phyloP scores from a whole-genome alignment of 768 basidiomycete genomes.

The Mycena metata region DNA sequence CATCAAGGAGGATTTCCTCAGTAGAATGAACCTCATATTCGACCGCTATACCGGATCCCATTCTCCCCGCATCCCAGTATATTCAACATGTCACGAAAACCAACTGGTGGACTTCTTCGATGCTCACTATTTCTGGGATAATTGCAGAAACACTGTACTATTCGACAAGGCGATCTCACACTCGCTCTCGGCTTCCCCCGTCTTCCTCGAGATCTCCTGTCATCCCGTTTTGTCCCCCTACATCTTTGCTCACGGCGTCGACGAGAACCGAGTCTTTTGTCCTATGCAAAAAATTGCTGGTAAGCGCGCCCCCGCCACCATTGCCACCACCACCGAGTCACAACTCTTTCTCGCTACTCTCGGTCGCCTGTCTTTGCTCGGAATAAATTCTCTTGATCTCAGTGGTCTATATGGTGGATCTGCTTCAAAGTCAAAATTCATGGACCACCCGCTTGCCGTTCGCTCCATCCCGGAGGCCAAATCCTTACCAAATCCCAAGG shows the following conservation, averaged over 20 bases:
- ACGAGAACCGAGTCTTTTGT: conserved; percentile 16
- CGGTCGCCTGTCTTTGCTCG: conserved; percentile 30
- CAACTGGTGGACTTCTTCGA: conserved; percentile 17
- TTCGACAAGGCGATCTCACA: conserved; percentile 27
- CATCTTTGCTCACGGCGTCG: conserved; percentile 9
- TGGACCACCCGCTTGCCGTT: conserved; percentile 21
- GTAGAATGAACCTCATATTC: conserved; percentile 28
- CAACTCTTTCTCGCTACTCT: conserved; percentile 25
- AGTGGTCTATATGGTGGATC: conserved; percentile 31
- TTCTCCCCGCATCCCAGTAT: conserved; percentile 23
- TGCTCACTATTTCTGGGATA: conserved; percentile 27
- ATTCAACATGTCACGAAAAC: conserved; percentile 19
- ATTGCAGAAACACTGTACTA: conserved; percentile 25
- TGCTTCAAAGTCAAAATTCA: conserved; percentile 18
- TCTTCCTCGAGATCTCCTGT: conserved; percentile 25
- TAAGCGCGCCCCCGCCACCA: conserved; percentile 12
- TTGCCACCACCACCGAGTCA: too few species aligned
- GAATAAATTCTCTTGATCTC: conserved; percentile 29
- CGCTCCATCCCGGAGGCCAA: conserved; percentile 27
- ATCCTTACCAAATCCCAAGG: conserved; percentile 15
- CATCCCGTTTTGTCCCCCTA: conserved; percentile 28
- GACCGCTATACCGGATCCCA: conserved; percentile 28
- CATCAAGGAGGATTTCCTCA: conserved; percentile 35
- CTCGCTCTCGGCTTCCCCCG: conserved; percentile 8
- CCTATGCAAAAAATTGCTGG: conserved; percentile 24